A percentile compares a stretch with the other conserved stretches of the same genome.
These are phyloP conservation scores for Ilex aquifolium DNA, from an alignment of 257 asterid genomes.

Conservation along the genomic window DNA sequence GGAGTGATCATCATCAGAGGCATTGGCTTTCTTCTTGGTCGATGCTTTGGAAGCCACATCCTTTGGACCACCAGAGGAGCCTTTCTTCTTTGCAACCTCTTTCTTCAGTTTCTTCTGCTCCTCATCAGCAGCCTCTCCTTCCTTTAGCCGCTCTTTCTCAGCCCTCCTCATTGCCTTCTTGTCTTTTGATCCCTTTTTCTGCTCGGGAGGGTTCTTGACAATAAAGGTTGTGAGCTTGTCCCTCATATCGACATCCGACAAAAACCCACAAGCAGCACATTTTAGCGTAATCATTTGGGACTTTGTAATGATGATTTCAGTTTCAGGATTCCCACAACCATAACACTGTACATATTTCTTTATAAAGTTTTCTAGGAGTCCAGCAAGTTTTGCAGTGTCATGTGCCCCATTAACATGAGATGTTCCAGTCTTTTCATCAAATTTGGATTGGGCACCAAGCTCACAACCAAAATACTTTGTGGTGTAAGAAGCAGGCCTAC, in stretches of 20 bases:
- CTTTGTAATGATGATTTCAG: slow-evolving; percentile 24
- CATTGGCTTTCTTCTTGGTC: slow-evolving; percentile 19
- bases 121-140: slow-evolving; percentile 78
- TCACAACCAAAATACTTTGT: slow-evolving; percentile 81
- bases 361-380: slow-evolving; percentile 66
- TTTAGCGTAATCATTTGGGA: slow-evolving; percentile 22
- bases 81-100: slow-evolving; percentile 14
- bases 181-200: slow-evolving; percentile 19
- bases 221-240: slow-evolving; percentile 83
- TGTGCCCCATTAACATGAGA: slow-evolving; percentile 56
- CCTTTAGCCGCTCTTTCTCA: slow-evolving; percentile 66
- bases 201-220: slow-evolving; percentile 58
- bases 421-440: slow-evolving; percentile 25
- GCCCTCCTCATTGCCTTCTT: slow-evolving; percentile 31
- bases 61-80: slow-evolving; percentile 4
- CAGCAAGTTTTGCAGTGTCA: slow-evolving; percentile 71
- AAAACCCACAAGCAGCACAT: slow-evolving; percentile 45
- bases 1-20: slow-evolving; percentile 31
- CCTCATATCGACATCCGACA: slow-evolving; percentile 80
- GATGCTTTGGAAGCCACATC: slow-evolving; percentile 7
- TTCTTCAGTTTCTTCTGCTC: slow-evolving; percentile 48
- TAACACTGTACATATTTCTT: slow-evolving; percentile 41
- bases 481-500: slow-evolving; percentile 77
- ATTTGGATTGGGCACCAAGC: slow-evolving; percentile 26
- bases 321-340: slow-evolving; percentile 40